Base-by-base conservation (phyloP, 2,329 filamentous ascomycete species). In the Fusarium acutatum region DNA sequence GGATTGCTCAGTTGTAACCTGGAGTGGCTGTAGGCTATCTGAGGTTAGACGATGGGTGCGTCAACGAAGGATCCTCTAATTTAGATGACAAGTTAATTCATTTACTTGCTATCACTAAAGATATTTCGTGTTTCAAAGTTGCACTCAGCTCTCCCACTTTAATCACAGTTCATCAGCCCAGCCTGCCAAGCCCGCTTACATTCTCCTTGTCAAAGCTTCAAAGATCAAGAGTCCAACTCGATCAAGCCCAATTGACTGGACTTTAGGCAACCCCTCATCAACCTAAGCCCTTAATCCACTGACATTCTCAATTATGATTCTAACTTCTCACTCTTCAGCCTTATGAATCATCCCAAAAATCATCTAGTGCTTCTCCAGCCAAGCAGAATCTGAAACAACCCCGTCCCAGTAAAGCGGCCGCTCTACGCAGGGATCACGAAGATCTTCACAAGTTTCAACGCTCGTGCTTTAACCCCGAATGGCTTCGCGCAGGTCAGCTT, bases 371-470 rank as follows among this genome's bases (percentile, higher is more conserved):
- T 18, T n/a, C 24, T 35, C 26, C 43, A 38, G 30, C 44, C 58
- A 58, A 58, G 30, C 47, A 46, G 20, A 40, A 26, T 47, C 49
- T 69, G 67, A 69, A 69, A 69, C 67, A 37, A 44, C 26, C 46
- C 34, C 28, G 56, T 64, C 54, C 71, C 67, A 54, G 34, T 34
- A 44, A 56, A 67, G 65, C 70, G 70, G 67, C 71, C 61, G 67
- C 53, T 44, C 46, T 46, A 20, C 26, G 22, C 71, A 68, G 37
- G 71, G 71, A 72, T 74, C 15, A 11, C 11, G 58, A 67, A 74
- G 71, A 73, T 74, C 71, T 57, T 40, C 14, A 28, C 15, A 52
- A 52, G 57, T 58, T 54, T 49, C 46, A 43, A 47, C 18, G 37
- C 20, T 34, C 40, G 43, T 38, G 24, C 60, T 41, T 61, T 59